Evolutionary conservation across 495 filamentous ascomycete species (phyloP).

Genomic region (Pseudomonodictys pantanalensis): DNA sequence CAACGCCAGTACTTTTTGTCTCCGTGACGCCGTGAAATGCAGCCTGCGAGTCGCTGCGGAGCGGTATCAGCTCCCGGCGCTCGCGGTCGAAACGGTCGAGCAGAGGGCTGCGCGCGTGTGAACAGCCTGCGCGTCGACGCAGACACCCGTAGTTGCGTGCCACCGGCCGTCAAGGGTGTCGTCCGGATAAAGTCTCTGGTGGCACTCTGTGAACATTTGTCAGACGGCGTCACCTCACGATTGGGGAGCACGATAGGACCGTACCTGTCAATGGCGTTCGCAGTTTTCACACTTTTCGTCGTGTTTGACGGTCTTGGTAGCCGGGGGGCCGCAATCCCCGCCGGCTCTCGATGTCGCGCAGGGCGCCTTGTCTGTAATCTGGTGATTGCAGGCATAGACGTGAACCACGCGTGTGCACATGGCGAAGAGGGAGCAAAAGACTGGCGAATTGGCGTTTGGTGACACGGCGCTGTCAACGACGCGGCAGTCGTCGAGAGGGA

Average conservation of each 20-base stretch:
- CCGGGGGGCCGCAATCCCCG: constrained; percentile 31
- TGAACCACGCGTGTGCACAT: constrained; percentile 44
- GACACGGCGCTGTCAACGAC: constrained; percentile 6
- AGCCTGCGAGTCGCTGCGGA: constrained; percentile 17
- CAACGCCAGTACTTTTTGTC: constrained; percentile 36
- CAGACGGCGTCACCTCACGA: constrained; percentile 21
- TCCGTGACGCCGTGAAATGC: constrained; percentile 37
- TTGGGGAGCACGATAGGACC: background rate
- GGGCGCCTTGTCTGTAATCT: constrained; percentile 32
- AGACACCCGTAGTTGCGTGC: constrained; percentile 34
- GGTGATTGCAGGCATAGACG: constrained; percentile 39
- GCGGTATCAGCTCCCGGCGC: constrained; percentile 4
- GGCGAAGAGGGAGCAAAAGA: background rate
- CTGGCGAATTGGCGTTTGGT: background rate
- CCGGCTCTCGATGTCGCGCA: constrained; percentile 40
- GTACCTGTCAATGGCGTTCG: constrained; percentile 36
- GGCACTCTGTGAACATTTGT: constrained; percentile 33
- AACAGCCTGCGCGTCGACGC: constrained; percentile 23
- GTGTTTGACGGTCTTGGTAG: constrained; percentile 39
- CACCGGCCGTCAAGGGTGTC: constrained; percentile 34
- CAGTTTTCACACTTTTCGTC: constrained; percentile 43
- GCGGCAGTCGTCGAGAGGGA: constrained; percentile 1
- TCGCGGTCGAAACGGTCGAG: constrained; percentile 22
- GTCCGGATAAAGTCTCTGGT: constrained; percentile 37
- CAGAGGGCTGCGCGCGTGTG: constrained; percentile 1